Base-by-base conservation (phyloP, 352 stramenopile genomes). In the Pythium myriotylum region DNA sequence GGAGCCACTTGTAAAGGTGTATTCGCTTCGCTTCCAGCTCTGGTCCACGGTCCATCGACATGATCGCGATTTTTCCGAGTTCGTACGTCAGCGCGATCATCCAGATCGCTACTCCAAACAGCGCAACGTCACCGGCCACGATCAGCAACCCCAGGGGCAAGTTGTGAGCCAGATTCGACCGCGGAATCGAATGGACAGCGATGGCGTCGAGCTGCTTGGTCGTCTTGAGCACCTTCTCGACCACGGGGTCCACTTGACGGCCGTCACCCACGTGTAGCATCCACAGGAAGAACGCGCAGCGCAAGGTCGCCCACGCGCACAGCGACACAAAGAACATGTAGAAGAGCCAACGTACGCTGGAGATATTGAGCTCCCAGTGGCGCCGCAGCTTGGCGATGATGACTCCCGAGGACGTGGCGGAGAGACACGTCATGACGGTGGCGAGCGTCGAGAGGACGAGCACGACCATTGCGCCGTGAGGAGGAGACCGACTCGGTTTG, bases 291-390 rank as follows among this genome's bases (percentile, higher is more conserved):
- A 54, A 59, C 2, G 17, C 45, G 2, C 17, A 58, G 4, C 57
- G 47, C 5, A 32, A 8, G 2, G 39, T 58, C 17, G 24, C 27
- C 47, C 47, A 65, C 3, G 51, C 29, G 13, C 24, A 42, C 1
- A 65, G 32, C 24, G 29, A 53, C 13, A 58, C 37, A 14, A 65
- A 65, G 40, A 65, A 65, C 39, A 65, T 51, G 27, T 29, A 54
- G 40, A 65, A 65, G 4, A 65, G 22, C 58, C 58, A 65, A 2
- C 37, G 47, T 12, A 65, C 48, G 33, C 47, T 59, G 0, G 58
- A 65, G 14, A 50, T 35, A 2, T 75, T 60, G 23, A 86, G 52
- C 48, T 84, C 74, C 74, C 74, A 84, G 46, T 74, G 57, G 22
- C 65, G 67, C 46, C 61, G 70, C 12, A 82, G 54, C 54, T 77